Evolutionary conservation across 192 early-diverging fungal genomes (phyloP), one percentile per base, ranked within the genome.

Genomic region (Backusella tarrabulga): DNA sequence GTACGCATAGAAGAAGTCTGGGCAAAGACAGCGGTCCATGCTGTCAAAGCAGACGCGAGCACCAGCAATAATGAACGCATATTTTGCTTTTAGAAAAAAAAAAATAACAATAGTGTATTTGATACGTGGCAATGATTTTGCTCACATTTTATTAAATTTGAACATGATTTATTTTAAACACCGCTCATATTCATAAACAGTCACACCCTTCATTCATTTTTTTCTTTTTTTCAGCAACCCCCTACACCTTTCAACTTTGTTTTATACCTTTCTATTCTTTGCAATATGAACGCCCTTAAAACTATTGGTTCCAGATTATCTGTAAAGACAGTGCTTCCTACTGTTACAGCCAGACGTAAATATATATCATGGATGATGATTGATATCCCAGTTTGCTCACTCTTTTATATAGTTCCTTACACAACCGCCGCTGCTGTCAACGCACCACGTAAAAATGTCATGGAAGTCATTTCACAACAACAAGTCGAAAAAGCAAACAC

Each of bases 391-490:
- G 7, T 29, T 69, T 23, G 36, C 34, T 70, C n/a, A 69, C 19
- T 9, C 3, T 12, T 21, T 41, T 23, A 11, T 23, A 23, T 74
- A 74, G 72, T 63, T 26, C 75, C 19, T 26, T 68, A 68, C 41
- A 68, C 78, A 34, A 74, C 78, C 32, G 68, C 73, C 44, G 66
- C 73, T 23, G 29, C 73, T 35, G 42, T 36, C 36, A 54, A 40
- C 21, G 26, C 54, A 38, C 68, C 71, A 36, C 75, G 46, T 35
- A 84, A 89, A 80, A 91, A 91, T 70, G 76, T 94, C 11, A 90
- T 94, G 89, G 85, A 92, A 74, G 80, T 89, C 19, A 85, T 94
- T 29, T 80, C 87, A 68, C 85, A 91, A 72, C 90, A 93, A 72
- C 82, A 90, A 46, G 77, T 92, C 15, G 80, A 84, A 38, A 88